These are phyloP conservation scores for Escovopsis weberi DNA, from an alignment of 2,329 filamentous ascomycete species.

Conservation along the genomic window DNA sequence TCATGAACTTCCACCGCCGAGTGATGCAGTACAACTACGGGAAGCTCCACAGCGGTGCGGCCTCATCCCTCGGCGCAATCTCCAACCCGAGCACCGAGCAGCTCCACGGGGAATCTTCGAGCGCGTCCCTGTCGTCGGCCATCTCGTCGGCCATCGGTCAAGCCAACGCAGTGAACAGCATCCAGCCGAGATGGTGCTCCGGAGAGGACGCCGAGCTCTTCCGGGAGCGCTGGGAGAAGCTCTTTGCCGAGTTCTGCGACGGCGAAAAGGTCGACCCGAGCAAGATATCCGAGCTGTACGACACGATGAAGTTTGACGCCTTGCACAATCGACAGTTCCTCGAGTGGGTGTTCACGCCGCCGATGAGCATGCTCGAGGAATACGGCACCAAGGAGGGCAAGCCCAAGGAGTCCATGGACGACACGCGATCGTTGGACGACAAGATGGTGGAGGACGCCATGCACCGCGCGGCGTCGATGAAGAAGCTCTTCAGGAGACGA, in stretches of 20 bases:
- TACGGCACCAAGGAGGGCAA: conserved; percentile 31
- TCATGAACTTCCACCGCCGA: conserved; percentile 93
- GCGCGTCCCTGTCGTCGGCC: conserved; percentile 30
- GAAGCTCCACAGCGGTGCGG: conserved; percentile 56
- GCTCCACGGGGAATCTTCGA: conserved; percentile 25
- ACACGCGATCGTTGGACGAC: conserved; percentile 20
- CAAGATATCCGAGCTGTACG: conserved; percentile 96
- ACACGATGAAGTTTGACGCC: conserved; percentile 99
- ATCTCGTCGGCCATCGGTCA: conserved; percentile 42
- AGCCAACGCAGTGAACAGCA: conserved; percentile 47
- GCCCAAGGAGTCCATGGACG: conserved; percentile 27
- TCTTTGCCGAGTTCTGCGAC: conserved; percentile 93
- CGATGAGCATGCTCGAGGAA: conserved; percentile 62
- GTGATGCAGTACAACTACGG: conserved; percentile 93
- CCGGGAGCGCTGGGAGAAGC: conserved; percentile 94
- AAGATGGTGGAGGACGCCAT: conserved; percentile 20
- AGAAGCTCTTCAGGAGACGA: conserved; percentile 41
- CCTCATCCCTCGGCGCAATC: conserved; percentile 46
- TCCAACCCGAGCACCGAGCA: conserved; percentile 36
- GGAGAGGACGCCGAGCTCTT: conserved; percentile 92
- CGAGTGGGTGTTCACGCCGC: conserved; percentile 93
- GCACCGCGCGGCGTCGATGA: conserved; percentile 21
- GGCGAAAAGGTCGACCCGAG: conserved; percentile 96
- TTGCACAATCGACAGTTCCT: conserved; percentile 92
- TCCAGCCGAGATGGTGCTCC: conserved; percentile 90